Evolutionary conservation across 768 basidiomycete species (phyloP).

Genomic region (Naganishia kalamii): DNA sequence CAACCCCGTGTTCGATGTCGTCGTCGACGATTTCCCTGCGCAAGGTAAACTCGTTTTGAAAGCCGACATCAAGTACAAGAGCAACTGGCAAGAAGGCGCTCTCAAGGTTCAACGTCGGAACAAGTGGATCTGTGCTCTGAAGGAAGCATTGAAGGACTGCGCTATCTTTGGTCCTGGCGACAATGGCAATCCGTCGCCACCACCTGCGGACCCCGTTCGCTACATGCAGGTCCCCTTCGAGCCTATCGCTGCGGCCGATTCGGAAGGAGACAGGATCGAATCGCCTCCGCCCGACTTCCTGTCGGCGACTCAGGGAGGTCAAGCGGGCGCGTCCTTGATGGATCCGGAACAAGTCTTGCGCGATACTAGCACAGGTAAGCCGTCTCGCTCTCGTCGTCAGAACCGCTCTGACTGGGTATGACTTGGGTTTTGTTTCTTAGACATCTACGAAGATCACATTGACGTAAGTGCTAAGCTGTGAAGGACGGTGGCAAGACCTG

Average conservation of each 20-base stretch:
- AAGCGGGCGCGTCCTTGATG: slow-evolving; percentile 53
- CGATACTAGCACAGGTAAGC: slow-evolving; percentile 32
- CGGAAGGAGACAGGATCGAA: slow-evolving; percentile 35
- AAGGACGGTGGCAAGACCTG: slow-evolving; percentile 23
- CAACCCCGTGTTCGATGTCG: slow-evolving; percentile 62
- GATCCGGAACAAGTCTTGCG: slow-evolving; percentile 54
- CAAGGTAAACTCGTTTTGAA: slow-evolving; percentile 70
- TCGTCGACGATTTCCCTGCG: slow-evolving; percentile 62
- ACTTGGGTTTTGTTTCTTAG: not conserved
- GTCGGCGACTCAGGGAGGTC: slow-evolving; percentile 37
- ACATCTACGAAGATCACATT: slow-evolving; percentile 22
- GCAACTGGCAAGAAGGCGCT: slow-evolving; percentile 73
- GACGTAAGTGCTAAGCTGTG: slow-evolving; percentile 5
- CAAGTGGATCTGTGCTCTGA: slow-evolving; percentile 87
- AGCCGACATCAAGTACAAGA: slow-evolving; percentile 82
- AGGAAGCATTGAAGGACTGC: slow-evolving; percentile 57
- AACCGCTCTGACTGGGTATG: not conserved
- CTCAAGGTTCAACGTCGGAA: slow-evolving; percentile 68
- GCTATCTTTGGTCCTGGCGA: slow-evolving; percentile 57
- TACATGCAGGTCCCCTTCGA: slow-evolving; percentile 69
- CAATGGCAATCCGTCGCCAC: slow-evolving; percentile 45
- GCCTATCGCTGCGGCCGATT: slow-evolving; percentile 40
- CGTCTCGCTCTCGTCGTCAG: not conserved
- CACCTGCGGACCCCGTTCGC: slow-evolving; percentile 53
- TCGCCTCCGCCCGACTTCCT: slow-evolving; percentile 42